Evolutionary conservation across 2,329 filamentous ascomycete species (phyloP).

Genomic region (Graphilbum ipis-grandicollis): DNA sequence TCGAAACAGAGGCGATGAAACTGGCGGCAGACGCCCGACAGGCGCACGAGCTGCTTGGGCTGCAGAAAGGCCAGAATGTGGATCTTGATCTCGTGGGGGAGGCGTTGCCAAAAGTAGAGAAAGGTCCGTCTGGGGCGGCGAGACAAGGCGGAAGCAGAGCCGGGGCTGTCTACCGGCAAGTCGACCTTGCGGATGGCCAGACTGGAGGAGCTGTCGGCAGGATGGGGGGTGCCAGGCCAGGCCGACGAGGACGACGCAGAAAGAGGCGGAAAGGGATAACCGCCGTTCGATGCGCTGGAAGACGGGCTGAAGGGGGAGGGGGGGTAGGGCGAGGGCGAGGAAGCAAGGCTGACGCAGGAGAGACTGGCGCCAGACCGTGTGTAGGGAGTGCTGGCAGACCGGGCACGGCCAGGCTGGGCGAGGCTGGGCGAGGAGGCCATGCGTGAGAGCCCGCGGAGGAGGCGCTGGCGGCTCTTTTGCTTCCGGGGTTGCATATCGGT

Average conservation of each 20-base stretch:
- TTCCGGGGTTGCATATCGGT: conserved; percentile 8
- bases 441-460: conserved; percentile 59
- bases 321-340: conserved; percentile 23
- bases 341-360: conserved; percentile 36
- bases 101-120: conserved; percentile 57
- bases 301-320: conserved; percentile 15
- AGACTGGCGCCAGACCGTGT: conserved; percentile 27
- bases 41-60: conserved; percentile 65
- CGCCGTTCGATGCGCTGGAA: too few species aligned
- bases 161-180: conserved; percentile 23
- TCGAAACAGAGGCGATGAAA: conserved; percentile 83
- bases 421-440: conserved; percentile 70
- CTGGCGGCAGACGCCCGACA: conserved; percentile 57
- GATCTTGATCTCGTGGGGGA: conserved; percentile 72
- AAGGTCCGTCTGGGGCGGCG: conserved; percentile 23
- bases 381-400: conserved; percentile 54
- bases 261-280: conserved; percentile 13
- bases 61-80: conserved; percentile 58
- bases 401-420: conserved; percentile 41
- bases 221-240: too few species aligned
- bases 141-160: not conserved
- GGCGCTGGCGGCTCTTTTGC: conserved; percentile 40
- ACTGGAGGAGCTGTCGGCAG: not conserved
- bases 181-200: conserved; percentile 32
- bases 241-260: conserved; percentile 13